These are phyloP conservation scores for Neonectria punicea DNA, from an alignment of 2,329 filamentous ascomycete genomes.

Conservation along the genomic window DNA sequence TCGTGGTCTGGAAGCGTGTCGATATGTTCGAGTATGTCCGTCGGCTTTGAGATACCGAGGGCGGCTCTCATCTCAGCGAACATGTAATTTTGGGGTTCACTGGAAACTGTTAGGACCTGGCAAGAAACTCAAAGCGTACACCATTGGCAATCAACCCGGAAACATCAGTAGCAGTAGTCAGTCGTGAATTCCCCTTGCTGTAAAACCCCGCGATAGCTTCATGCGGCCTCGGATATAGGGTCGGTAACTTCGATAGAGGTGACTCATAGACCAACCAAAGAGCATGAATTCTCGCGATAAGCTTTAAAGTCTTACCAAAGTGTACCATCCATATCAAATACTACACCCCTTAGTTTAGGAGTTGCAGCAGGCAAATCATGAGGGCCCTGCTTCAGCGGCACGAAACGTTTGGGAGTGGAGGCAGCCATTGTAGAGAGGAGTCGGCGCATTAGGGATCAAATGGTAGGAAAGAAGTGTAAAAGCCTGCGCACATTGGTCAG, in stretches of 20 bases:
- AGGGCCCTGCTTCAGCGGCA: slow-evolving; percentile 60
- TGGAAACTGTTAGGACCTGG: slow-evolving; percentile 48
- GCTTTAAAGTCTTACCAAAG: slow-evolving; percentile 73
- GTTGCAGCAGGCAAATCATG: slow-evolving; percentile 44
- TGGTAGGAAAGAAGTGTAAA: neutral
- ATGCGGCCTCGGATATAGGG: neutral
- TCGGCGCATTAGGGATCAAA: slow-evolving; percentile 36
- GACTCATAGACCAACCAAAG: neutral
- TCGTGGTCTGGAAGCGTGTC: slow-evolving; percentile 72
- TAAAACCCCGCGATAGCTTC: neutral
- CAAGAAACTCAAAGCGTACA: neutral
- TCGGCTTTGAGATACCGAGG: slow-evolving; percentile 75
- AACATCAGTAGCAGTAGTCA: neutral
- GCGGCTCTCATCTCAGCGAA: slow-evolving; percentile 85
- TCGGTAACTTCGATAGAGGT: neutral
- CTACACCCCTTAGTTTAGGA: slow-evolving; percentile 66
- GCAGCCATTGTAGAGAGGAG: slow-evolving; percentile 57
- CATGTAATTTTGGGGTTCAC: slow-evolving; percentile 95
- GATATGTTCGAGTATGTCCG: slow-evolving; percentile 92
- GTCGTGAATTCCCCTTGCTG: neutral
- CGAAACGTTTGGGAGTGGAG: slow-evolving; percentile 60
- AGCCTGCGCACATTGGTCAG: neutral
- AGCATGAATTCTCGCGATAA: neutral
- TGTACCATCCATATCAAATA: slow-evolving; percentile 97
- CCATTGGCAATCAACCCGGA: neutral